Conservation (phyloP, 2,329 filamentous ascomycete species). For the Ceratocystis cubensis region DNA sequence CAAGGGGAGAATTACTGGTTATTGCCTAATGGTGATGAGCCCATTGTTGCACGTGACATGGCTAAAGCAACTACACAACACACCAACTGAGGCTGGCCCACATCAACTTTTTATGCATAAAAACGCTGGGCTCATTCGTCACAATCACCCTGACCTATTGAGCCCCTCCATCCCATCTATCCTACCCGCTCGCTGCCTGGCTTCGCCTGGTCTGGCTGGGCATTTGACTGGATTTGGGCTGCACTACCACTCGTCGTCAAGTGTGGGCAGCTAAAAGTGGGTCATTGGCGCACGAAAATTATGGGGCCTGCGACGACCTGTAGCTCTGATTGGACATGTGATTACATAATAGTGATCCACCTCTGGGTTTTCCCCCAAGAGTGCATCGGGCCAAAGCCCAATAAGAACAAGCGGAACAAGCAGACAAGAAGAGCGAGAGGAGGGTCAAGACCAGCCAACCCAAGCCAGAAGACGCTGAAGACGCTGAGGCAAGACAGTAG, state of each 20-base stretch:
- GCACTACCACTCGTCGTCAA: slow-evolving; percentile 14
- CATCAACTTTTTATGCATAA: too few species aligned
- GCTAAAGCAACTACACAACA: too few species aligned
- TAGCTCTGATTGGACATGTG: slow-evolving; percentile 10
- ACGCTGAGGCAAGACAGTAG: too few species aligned
- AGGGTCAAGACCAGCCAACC: background rate
- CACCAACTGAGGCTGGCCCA: too few species aligned
- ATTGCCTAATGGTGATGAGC: too few species aligned
- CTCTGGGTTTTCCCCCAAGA: slow-evolving; percentile 9
- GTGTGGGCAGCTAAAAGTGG: slow-evolving; percentile 20
- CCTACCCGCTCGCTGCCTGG: background rate
- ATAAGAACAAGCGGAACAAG: slow-evolving; percentile 1
- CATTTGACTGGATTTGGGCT: background rate
- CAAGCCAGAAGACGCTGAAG: too few species aligned
- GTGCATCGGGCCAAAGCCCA: slow-evolving; percentile 7
- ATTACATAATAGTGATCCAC: slow-evolving; percentile 12
- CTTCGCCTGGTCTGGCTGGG: background rate
- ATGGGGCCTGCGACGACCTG: slow-evolving; percentile 1
- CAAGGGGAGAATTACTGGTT: too few species aligned
- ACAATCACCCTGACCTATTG: background rate
- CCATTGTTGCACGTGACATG: too few species aligned
- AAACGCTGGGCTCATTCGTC: too few species aligned
- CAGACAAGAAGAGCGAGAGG: background rate
- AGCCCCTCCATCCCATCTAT: background rate
- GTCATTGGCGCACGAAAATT: slow-evolving; percentile 18